Conservation (phyloP, 768 basidiomycete genomes). For the Dacryopinax spathularia region DNA sequence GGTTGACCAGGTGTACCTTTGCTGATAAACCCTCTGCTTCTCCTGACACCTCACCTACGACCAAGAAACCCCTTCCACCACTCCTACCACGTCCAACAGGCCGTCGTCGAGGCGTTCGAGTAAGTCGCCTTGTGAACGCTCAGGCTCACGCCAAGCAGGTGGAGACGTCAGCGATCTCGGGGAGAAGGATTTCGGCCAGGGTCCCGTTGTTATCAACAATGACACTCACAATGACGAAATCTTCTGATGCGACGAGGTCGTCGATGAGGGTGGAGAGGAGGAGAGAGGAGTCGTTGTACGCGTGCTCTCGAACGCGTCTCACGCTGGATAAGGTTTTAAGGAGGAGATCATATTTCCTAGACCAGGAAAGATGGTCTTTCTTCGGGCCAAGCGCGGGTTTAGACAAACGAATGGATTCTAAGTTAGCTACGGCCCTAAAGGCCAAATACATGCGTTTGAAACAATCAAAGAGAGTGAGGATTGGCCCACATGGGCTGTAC, state of each 20-base stretch:
- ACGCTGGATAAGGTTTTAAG: neutral
- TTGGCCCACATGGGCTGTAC: neutral
- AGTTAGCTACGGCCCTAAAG: neutral
- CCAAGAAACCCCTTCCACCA: too few species aligned
- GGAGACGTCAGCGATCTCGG: too few species aligned
- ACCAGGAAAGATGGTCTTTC: neutral
- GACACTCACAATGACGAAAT: neutral
- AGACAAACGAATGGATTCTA: neutral
- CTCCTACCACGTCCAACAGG: too few species aligned
- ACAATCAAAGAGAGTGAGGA: neutral
- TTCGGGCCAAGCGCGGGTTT: too few species aligned
- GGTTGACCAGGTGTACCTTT: too few species aligned
- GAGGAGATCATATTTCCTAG: neutral
- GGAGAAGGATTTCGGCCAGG: too few species aligned
- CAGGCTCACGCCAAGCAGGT: too few species aligned
- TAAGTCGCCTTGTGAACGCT: too few species aligned
- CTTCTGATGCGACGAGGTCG: neutral
- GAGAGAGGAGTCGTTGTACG: neutral
- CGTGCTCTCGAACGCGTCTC: neutral
- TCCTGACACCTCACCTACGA: too few species aligned
- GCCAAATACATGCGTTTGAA: neutral
- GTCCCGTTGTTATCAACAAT: too few species aligned
- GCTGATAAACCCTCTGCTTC: too few species aligned
- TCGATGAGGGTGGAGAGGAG: neutral
- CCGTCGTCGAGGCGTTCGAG: too few species aligned